Base-by-base conservation (phyloP, 176 grass and related monocot genomes). In the Bonia amplexicaulis region DNA sequence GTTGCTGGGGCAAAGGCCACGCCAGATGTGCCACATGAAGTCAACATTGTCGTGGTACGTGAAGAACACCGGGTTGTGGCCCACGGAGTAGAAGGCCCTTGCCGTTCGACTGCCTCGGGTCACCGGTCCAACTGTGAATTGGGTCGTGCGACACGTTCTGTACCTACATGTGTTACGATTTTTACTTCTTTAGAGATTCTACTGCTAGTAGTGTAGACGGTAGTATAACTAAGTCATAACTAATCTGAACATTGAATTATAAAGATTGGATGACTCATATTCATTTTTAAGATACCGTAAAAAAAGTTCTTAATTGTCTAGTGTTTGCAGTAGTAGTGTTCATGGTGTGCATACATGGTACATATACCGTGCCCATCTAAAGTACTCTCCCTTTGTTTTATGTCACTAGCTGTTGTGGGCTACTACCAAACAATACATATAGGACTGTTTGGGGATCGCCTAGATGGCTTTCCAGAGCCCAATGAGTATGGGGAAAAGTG, bases 31-130 rank as follows among this genome's bases (percentile, higher is more conserved):
- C 91, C 94, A 97, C 12, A 97, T 48, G 19, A 89, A 84, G 73
- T 94, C 91, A 33, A 94, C 4, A 75, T 97, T 97, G 46, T 12
- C 63, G 78, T 97, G 94, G 87, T 85, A 89, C 44, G 91, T 87
- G 78, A 84, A 97, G 85, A 97, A 97, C 33, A 97, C 71, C 1
- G 87, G 91, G 69, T 93, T 91, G 11, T 85, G 91, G 25, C 14
- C 82, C 0, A 87, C 87, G 0, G 89, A 88, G 83, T 92, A 92
- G 76, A 97, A 87, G 58, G 84, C 94, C 80, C 85, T 97, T 88
- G 17, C 12, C 0, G 44, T 85, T 85, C 0, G 85, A 80, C 72
- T 77, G 76, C 27, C 40, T 40, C 2, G 76, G 66, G 47, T 92
- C 88, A 20, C 94, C 94, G 0, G 65, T 84, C 94, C 94, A 97